phyloP scores from a whole-genome alignment of 2,329 filamentous ascomycete genomes.

The Graphilbum fragrans region DNA sequence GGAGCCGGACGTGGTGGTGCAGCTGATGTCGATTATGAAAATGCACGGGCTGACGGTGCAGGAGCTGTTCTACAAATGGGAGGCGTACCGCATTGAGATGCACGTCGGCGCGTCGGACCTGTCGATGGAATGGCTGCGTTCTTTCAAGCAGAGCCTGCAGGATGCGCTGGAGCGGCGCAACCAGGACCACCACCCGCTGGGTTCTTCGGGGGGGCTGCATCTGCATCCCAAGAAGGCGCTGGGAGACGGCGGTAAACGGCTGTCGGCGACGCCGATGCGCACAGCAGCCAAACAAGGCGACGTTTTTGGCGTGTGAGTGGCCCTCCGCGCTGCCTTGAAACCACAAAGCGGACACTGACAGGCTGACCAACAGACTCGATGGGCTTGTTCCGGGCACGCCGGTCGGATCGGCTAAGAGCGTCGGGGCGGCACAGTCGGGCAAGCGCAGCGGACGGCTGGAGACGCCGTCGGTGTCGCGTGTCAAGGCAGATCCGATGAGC shows the following conservation, averaged over 20 bases:
- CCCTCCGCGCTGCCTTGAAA: too few relatives aligned
- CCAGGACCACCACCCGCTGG: slow-evolving; percentile 45
- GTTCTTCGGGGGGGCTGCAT: slow-evolving; percentile 22
- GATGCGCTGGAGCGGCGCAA: slow-evolving; percentile 54
- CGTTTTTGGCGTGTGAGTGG: slow-evolving; percentile 67
- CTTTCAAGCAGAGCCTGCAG: slow-evolving; percentile 78
- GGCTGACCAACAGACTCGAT: slow-evolving; percentile 42
- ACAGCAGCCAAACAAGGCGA: slow-evolving; percentile 45
- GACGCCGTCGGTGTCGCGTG: slow-evolving; percentile 33
- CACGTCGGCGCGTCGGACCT: slow-evolving; percentile 60
- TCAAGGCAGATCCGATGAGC: slow-evolving; percentile 28
- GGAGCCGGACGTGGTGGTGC: slow-evolving; percentile 63
- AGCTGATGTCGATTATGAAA: slow-evolving; percentile 76
- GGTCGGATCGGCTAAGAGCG: slow-evolving; percentile 18
- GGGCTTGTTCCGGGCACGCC: slow-evolving; percentile 55
- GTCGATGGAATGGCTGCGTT: slow-evolving; percentile 52
- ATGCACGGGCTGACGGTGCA: slow-evolving; percentile 71
- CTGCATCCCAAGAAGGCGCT: slow-evolving; percentile 37
- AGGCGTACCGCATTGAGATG: slow-evolving; percentile 94
- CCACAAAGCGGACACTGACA: too few relatives aligned
- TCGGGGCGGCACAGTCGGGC: slow-evolving; percentile 15
- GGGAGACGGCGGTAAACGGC: slow-evolving; percentile 37
- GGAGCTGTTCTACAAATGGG: slow-evolving; percentile 97
- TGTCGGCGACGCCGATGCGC: slow-evolving; percentile 50
- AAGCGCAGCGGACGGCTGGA: slow-evolving; percentile 16